These are phyloP conservation scores for Apiospora saccharicola DNA, from an alignment of 2,329 filamentous ascomycete genomes.

Conservation along the genomic window DNA sequence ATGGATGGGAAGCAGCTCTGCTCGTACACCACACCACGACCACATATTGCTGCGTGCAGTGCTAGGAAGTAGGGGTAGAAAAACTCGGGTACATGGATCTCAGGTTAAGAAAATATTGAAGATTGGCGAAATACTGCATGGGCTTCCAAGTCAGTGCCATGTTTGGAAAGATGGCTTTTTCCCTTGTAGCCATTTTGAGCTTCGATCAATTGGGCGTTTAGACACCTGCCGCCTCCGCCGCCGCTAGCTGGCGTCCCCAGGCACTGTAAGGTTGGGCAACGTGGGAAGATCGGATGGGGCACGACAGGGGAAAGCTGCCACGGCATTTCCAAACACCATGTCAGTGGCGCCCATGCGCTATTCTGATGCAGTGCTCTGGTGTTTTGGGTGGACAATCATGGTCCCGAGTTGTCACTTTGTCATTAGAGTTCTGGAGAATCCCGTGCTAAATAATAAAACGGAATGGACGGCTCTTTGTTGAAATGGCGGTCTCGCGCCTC, in stretches of 20 bases:
- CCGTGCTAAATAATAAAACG: constrained; percentile 14
- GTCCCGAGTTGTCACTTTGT: not conserved
- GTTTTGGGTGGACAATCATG: not conserved
- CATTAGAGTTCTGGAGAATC: constrained; percentile 13
- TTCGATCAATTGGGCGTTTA: not conserved
- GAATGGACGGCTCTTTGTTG: not conserved
- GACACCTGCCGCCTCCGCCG: not conserved
- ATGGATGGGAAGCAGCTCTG: not conserved
- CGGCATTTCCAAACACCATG: constrained; percentile 9
- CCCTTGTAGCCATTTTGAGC: not conserved
- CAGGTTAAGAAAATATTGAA: not conserved
- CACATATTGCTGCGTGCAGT: not conserved
- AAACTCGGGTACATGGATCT: not conserved
- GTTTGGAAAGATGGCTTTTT: not conserved
- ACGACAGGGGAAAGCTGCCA: constrained; percentile 17
- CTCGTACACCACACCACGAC: not conserved
- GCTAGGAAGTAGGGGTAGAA: not conserved
- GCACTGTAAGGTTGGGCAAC: not conserved
- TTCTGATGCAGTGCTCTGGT: not conserved
- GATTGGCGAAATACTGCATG: not conserved
- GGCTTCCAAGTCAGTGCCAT: constrained; percentile 4
- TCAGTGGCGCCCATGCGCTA: constrained; percentile 4
- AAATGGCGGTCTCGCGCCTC: constrained; percentile 18
- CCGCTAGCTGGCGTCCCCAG: constrained; percentile 8
- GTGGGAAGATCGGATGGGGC: constrained; percentile 12